Evolutionary conservation across 2,329 filamentous ascomycete genomes (phyloP).

Genomic region (Metarhizium guizhouense): DNA sequence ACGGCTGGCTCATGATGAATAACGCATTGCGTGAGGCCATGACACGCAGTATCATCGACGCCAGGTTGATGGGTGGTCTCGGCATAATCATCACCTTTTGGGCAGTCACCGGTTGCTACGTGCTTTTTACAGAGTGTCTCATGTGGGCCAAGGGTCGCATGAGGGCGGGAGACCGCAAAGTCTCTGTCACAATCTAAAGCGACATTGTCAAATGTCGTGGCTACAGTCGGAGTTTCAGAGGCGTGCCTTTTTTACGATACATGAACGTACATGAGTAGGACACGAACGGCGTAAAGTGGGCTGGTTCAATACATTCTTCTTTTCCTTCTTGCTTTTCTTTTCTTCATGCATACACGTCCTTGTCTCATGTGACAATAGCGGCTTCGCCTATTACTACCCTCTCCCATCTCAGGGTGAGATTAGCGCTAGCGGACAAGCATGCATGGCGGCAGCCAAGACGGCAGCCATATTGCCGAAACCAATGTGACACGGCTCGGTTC

Average conservation of each 20-base stretch:
- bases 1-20: conserved; percentile 36
- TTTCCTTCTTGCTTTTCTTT: neutral
- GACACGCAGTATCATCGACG: conserved; percentile 30
- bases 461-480: no score
- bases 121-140: conserved; percentile 37
- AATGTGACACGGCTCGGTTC: no score
- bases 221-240: neutral
- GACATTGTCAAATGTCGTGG: neutral
- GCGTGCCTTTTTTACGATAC: neutral
- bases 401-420: no score
- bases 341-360: neutral
- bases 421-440: no score
- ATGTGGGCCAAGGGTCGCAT: conserved; percentile 28
- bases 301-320: neutral
- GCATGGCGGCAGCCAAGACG: no score
- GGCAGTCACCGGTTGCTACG: conserved; percentile 38
- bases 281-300: neutral
- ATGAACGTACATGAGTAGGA: neutral
- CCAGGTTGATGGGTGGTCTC: conserved; percentile 34
- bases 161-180: conserved; percentile 18
- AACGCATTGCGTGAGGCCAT: conserved; percentile 26
- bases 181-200: neutral
- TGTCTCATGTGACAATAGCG: no score
- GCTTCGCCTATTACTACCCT: no score
- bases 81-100: conserved; percentile 39